Evolutionary conservation across 441 rosid species (phyloP).

Genomic region (Jatropha podagrica): DNA sequence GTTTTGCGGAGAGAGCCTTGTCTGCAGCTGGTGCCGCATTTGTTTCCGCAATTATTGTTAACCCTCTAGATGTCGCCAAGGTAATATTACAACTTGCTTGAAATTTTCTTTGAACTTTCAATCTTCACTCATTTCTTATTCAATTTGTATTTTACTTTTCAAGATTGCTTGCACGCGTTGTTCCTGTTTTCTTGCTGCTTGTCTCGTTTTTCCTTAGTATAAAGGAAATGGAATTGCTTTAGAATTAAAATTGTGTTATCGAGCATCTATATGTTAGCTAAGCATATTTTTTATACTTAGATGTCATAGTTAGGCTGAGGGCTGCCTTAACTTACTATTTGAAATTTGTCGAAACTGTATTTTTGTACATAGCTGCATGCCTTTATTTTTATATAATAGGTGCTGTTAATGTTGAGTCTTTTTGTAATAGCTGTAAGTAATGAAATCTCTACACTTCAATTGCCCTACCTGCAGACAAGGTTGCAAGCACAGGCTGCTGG

Average conservation of each 20-base stretch:
- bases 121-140: not conserved
- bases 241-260: not conserved
- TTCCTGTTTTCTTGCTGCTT: no score
- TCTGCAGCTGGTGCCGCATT: conserved; percentile 89
- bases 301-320: not conserved
- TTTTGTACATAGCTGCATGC: not conserved
- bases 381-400: not conserved
- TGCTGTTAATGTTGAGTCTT: not conserved
- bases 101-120: not conserved
- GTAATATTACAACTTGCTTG: conserved; percentile 20
- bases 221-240: not conserved
- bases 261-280: no score
- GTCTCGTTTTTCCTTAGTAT: not conserved
- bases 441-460: not conserved
- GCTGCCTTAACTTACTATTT: not conserved
- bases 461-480: conserved; percentile 51
- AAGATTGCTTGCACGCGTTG: not conserved
- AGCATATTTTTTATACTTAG: not conserved
- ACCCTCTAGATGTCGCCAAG: conserved; percentile 87
- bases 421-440: not conserved
- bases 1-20: conserved; percentile 58
- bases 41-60: conserved; percentile 68
- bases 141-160: not conserved
- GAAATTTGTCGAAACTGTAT: not conserved
- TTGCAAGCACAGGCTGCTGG: conserved; percentile 98